Percentiles rank a stretch among this genome's conserved stretches.
phyloP scores from a whole-genome alignment of 179 eudicot genomes.

The Silene vulgaris region DNA sequence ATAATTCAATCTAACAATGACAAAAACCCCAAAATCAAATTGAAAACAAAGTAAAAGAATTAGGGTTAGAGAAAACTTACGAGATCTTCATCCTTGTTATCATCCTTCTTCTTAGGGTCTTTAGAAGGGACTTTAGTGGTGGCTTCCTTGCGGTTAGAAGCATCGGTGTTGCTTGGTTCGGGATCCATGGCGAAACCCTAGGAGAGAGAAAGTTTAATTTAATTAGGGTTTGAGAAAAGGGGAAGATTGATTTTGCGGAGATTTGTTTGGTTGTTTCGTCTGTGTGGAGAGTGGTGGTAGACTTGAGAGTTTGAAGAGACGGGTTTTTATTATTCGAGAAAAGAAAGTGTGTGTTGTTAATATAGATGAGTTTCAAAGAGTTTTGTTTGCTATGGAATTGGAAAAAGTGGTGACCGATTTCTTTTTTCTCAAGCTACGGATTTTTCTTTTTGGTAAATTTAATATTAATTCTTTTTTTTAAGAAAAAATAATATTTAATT shows the following conservation, averaged over 20 bases:
- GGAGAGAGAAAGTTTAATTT: constrained; percentile 24
- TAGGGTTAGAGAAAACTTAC: constrained; percentile 32
- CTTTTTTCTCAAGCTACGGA: background rate
- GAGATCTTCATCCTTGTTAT: constrained; percentile 90
- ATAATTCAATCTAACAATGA: background rate
- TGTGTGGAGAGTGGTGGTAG: too few species aligned
- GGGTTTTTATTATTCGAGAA: too few species aligned
- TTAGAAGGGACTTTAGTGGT: constrained; percentile 58
- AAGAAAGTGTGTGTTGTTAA: too few species aligned
- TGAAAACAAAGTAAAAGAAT: background rate
- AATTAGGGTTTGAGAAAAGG: constrained; percentile 6
- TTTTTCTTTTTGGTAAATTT: background rate
- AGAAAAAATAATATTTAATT: too few species aligned
- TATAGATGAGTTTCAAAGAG: too few species aligned
- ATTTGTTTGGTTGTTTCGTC: background rate
- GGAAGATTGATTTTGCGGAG: background rate
- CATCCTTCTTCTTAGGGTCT: constrained; percentile 74
- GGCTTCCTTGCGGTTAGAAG: constrained; percentile 40
- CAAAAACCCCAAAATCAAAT: background rate
- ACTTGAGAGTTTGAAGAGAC: background rate
- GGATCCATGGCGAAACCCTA: constrained; percentile 47
- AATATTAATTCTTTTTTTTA: too few species aligned
- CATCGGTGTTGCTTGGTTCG: constrained; percentile 42
- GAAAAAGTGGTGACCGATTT: too few species aligned
- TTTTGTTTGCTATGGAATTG: too few species aligned